Conservation (phyloP, 805 yeast genomes). For the Hanseniaspora opuntiae region DNA sequence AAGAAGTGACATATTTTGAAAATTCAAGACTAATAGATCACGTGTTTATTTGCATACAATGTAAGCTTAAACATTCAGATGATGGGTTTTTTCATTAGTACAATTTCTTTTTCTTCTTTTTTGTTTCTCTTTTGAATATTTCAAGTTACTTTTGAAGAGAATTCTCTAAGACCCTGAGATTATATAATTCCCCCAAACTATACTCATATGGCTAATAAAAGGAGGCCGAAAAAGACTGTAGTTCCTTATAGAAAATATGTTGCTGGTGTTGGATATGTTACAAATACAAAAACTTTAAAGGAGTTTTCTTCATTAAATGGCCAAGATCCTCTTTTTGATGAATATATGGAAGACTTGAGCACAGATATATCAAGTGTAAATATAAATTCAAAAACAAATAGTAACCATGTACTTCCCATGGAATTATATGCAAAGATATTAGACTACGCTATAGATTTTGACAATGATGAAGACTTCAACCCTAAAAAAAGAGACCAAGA, state of each 20-base stretch:
- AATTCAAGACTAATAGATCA: too few relatives aligned
- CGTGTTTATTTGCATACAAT: too few relatives aligned
- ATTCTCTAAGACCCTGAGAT: not conserved
- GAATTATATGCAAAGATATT: constrained; percentile 18
- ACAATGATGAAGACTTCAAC: constrained; percentile 15
- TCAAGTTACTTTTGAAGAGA: too few relatives aligned
- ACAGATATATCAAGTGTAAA: not conserved
- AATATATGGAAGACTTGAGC: not conserved
- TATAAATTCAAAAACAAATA: not conserved
- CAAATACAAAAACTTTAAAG: constrained; percentile 11
- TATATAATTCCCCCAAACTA: not conserved
- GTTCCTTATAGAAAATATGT: constrained; percentile 72
- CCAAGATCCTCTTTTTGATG: not conserved
- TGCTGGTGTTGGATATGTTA: constrained; percentile 29
- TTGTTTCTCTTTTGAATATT: too few relatives aligned
- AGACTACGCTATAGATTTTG: constrained; percentile 14
- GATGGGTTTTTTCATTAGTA: too few relatives aligned
- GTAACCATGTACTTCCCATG: constrained; percentile 14
- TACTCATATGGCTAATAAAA: constrained; percentile 63
- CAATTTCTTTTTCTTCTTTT: too few relatives aligned
- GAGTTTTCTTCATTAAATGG: constrained; percentile 2
- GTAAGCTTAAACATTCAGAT: too few relatives aligned
- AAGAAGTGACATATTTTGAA: too few relatives aligned
- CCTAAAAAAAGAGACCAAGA: constrained; percentile 15
- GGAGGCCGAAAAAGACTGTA: constrained; percentile 70